Evolutionary conservation across 352 stramenopile species (phyloP).

Genomic region (Phytophthora fragariae): DNA sequence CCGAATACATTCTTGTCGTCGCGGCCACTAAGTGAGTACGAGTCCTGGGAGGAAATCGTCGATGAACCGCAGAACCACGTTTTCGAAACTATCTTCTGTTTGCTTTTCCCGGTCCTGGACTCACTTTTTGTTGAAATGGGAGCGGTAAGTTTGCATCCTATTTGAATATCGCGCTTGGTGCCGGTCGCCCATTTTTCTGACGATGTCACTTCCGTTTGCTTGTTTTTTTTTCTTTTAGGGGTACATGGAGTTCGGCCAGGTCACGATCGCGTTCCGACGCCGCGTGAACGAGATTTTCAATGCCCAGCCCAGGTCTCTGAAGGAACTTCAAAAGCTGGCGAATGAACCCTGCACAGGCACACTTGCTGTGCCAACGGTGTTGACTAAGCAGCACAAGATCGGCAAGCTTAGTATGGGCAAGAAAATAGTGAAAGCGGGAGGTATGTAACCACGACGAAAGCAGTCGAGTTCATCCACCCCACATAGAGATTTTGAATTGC

Average conservation of each 20-base stretch:
- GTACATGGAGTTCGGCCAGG: slow-evolving; percentile 92
- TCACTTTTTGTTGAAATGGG: slow-evolving; percentile 89
- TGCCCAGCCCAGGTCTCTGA: slow-evolving; percentile 61
- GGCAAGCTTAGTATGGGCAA: slow-evolving; percentile 47
- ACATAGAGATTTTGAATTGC: slow-evolving; percentile 53
- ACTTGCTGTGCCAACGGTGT: slow-evolving; percentile 50
- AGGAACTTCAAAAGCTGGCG: slow-evolving; percentile 68
- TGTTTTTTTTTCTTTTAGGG: slow-evolving; percentile 50
- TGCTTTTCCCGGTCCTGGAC: slow-evolving; percentile 84
- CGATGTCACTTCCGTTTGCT: slow-evolving; percentile 9
- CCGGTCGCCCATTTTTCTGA: slow-evolving; percentile 11
- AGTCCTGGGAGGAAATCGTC: slow-evolving; percentile 80
- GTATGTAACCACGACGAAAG: slow-evolving; percentile 40
- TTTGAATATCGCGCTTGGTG: not conserved
- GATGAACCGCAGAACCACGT: slow-evolving; percentile 79
- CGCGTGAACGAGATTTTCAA: slow-evolving; percentile 82
- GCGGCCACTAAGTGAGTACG: slow-evolving; percentile 49
- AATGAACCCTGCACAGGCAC: slow-evolving; percentile 73
- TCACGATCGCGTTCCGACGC: slow-evolving; percentile 70
- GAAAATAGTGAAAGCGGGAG: slow-evolving; percentile 39
- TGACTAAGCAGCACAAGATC: slow-evolving; percentile 47
- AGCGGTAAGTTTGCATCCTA: slow-evolving; percentile 49
- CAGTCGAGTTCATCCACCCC: slow-evolving; percentile 24
- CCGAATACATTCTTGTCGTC: slow-evolving; percentile 43
- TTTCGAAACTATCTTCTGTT: slow-evolving; percentile 88